Evolutionary conservation across 345 rosid genomes (phyloP), one percentile per base, ranked within the genome.

Genomic region (Passiflora organensis): DNA sequence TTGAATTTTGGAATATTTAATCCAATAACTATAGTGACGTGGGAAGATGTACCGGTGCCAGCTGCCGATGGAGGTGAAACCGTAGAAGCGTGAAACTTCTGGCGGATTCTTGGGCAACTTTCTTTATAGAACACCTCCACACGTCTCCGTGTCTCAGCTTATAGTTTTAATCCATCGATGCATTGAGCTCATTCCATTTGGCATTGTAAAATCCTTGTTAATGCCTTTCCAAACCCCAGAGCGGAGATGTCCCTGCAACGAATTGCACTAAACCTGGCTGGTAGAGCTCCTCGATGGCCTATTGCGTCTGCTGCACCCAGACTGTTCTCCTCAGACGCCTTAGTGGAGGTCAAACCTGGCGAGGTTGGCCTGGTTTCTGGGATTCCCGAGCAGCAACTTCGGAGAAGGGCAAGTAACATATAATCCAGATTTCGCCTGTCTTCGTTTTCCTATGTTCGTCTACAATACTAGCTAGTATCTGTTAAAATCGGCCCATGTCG

Each of bases 311-410:
- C 47, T 32, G 23, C 45, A 10, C 18, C 60, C 37, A 73, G 87
- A 21, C 48, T 81, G 2, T 78, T 73, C 76, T 68, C 88, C 19
- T 58, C 82, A 1, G 88, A 76, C 55, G 80, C 99, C 24, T 70
- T 89, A 80, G 82, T 82, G 13, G 87, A 89, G 78, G 55, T 75
- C 71, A 82, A 80, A 63, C 78, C 89, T 36, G 86, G 91, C 36
- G 97, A 93, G 83, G 70, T 93, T 67, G 97, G 97, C 57, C 56
- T 75, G 64, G 82, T 93, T 80, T 89, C 96, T 6, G 96, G 97
- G 13, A 94, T 89, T 62, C 99, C 97, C 13, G 83, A 87, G 45
- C 85, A 89, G 41, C 97, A 89, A 59, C 91, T 89, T 32, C 62
- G 80, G 10, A 60, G 97, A 15, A 80, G 80, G 74, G 97, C 80